A percentile compares a stretch with the other conserved stretches of the same genome.
phyloP scores from a whole-genome alignment of 257 asterid species.

The Cinchona pubescens region DNA sequence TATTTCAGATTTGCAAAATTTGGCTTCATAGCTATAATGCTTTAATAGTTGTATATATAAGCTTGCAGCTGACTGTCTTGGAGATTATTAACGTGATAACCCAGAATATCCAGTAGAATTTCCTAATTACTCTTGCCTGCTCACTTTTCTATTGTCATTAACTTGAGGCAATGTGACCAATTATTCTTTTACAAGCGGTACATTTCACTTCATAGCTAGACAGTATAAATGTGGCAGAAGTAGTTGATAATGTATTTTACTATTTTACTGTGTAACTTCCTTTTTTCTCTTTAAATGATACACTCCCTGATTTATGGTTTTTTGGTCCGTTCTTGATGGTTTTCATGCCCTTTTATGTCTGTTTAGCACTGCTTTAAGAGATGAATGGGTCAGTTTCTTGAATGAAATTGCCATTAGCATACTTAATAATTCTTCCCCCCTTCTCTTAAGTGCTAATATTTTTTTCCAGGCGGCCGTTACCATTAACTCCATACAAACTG shows the following conservation, averaged over 20 bases:
- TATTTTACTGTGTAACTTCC: background rate
- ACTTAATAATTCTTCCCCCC: slow-evolving; percentile 17
- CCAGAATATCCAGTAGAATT: background rate
- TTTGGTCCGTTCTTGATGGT: background rate
- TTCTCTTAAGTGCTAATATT: slow-evolving; percentile 17
- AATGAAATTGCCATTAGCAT: background rate
- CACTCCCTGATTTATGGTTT: background rate
- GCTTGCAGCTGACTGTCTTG: background rate
- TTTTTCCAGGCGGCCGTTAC: slow-evolving; percentile 64
- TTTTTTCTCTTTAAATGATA: background rate
- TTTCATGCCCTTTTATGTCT: background rate
- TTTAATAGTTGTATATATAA: background rate
- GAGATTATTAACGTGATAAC: background rate
- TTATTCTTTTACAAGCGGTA: background rate
- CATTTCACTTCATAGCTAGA: background rate
- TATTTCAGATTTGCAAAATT: background rate
- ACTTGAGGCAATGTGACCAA: background rate
- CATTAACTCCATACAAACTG: slow-evolving; percentile 59
- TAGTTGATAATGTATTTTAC: background rate
- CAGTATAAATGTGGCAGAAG: background rate
- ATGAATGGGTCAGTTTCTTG: background rate
- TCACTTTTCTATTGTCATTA: background rate
- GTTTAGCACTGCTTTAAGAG: background rate
- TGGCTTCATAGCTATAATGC: background rate
- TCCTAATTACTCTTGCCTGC: background rate